Percentiles rank a stretch among this genome's conserved stretches.
phyloP scores from a whole-genome alignment of 306 rosid genomes.

The Ziziphus jujuba region DNA sequence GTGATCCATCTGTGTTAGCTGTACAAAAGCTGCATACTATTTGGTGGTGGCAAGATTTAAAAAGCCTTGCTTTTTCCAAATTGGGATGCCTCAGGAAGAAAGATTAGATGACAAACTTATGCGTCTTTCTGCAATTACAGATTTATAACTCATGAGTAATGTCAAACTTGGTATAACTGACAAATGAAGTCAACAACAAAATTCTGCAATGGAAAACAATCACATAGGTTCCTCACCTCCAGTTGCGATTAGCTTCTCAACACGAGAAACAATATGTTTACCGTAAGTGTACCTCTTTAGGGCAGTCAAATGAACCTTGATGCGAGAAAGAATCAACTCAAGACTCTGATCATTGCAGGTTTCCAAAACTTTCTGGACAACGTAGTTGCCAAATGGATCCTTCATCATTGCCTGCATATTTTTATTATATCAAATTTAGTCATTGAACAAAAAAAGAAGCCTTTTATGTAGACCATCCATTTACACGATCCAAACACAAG shows the following conservation, averaged over 20 bases:
- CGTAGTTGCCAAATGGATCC: conserved; percentile 95
- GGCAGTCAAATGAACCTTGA: conserved; percentile 89
- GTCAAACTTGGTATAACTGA: background rate
- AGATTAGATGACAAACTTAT: conserved; percentile 70
- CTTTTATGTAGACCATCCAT: no score
- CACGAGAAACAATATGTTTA: conserved; percentile 92
- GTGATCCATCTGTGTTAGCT: conserved; percentile 62
- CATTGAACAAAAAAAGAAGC: conserved; percentile 19
- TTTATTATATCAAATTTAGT: conserved; percentile 17
- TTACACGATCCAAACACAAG: no score
- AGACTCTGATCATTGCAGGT: conserved; percentile 88
- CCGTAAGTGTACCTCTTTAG: conserved; percentile 91
- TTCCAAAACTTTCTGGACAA: conserved; percentile 95
- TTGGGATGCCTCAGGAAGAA: conserved; percentile 38
- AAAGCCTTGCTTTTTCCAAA: conserved; percentile 20
- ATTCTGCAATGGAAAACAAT: background rate
- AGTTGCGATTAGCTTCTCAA: conserved; percentile 90
- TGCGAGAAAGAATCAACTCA: conserved; percentile 85
- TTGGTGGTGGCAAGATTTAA: conserved; percentile 32
- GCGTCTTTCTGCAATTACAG: conserved; percentile 76
- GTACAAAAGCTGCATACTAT: conserved; percentile 54
- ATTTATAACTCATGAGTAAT: conserved; percentile 11
- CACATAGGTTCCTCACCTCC: conserved; percentile 58
- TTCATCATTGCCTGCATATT: conserved; percentile 92
- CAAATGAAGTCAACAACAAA: conserved; percentile 5